These are phyloP conservation scores for Solanum chiquidenum DNA, from an alignment of 257 asterid species.

Conservation along the genomic window DNA sequence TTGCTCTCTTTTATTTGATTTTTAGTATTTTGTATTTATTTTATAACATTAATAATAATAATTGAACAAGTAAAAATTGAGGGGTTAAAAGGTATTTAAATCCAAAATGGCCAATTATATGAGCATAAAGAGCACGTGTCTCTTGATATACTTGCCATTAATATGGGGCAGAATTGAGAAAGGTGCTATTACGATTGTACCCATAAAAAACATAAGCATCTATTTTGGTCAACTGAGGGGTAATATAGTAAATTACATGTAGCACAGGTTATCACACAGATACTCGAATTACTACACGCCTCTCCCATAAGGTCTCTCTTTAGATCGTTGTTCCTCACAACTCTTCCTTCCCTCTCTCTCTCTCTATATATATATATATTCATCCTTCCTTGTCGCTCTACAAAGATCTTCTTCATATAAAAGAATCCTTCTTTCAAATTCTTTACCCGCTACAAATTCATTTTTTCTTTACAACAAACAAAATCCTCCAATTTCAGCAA, in stretches of 20 bases:
- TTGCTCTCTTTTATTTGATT: too few relatives aligned
- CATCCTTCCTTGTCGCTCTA: not conserved
- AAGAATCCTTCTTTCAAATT: conserved; percentile 27
- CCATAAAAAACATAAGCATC: not conserved
- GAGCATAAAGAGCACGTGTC: not conserved
- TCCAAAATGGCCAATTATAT: not conserved
- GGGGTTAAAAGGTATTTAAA: not conserved
- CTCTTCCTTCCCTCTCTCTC: not conserved
- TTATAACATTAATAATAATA: too few relatives aligned
- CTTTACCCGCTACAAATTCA: conserved; percentile 31
- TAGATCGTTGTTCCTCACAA: not conserved
- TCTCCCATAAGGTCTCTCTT: conserved; percentile 8
- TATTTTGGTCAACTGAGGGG: not conserved
- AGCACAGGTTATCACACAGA: conserved; percentile 3
- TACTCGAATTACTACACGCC: conserved; percentile 3
- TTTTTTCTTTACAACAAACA: not conserved
- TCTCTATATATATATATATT: not conserved
- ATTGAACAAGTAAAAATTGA: not conserved
- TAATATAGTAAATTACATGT: not conserved
- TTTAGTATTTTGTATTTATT: too few relatives aligned
- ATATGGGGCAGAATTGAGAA: not conserved
- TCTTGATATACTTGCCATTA: not conserved
- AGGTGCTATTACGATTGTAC: not conserved
- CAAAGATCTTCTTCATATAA: conserved; percentile 21
- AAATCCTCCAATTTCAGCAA: not conserved